Evolutionary conservation across 2,329 filamentous ascomycete genomes (phyloP).

Genomic region (Colletotrichum tropicale): DNA sequence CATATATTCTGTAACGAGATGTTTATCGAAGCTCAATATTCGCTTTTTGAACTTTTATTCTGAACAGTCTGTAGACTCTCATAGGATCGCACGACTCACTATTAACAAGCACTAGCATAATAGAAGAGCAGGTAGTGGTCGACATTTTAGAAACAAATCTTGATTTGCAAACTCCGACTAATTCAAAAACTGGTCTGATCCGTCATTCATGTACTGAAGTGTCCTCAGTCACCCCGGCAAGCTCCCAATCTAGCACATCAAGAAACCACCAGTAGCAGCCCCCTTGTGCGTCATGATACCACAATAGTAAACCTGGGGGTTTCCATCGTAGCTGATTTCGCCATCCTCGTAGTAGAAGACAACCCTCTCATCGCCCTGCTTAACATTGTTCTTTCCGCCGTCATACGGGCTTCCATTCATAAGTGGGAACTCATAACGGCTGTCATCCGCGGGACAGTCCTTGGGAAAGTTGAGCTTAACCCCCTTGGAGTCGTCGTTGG

Average conservation of each 20-base stretch:
- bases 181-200: accelerated
- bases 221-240: accelerated
- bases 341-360: neutral
- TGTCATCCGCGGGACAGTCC: neutral
- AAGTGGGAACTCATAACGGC: neutral
- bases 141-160: neutral
- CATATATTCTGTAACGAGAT: accelerated
- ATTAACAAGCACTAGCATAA: neutral
- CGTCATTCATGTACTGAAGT: neutral
- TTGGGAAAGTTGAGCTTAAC: neutral
- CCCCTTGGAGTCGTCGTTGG: neutral
- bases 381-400: neutral
- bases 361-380: neutral
- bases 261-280: neutral
- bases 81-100: accelerated
- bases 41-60: neutral
- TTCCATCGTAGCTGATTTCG: neutral
- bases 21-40: neutral
- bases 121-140: neutral
- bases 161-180: neutral
- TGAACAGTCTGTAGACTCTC: neutral
- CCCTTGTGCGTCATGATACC: neutral
- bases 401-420: neutral
- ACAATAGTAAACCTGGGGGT: neutral
- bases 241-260: neutral